Base-by-base conservation (phyloP, 352 stramenopile species). In the Phytophthora citrophthora region DNA sequence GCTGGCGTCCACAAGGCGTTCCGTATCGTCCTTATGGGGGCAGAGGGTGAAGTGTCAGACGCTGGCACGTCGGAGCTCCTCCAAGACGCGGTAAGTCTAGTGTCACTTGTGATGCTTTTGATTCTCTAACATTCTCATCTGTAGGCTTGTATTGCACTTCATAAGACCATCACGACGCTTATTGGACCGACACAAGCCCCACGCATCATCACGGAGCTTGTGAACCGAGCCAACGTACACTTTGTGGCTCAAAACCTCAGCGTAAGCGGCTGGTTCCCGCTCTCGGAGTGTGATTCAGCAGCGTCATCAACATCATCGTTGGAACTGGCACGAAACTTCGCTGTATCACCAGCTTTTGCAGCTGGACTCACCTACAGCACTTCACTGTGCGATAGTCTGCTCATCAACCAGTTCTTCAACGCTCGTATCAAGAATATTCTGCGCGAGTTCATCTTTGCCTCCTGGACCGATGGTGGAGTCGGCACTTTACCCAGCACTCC, bases 391-490 rank as follows among this genome's bases (percentile, higher is more conserved):
- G 86, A 94, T 59, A 93, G 80, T 23, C 57, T 94, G 15, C 85
- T 94, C 51, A 92, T 94, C 73, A 94, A 94, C 65, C 84, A 93
- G 64, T 93, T 90, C 54, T 94, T 93, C 67, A 94, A 93, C 50
- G 67, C 77, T 40, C 88, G 89, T 57, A 91, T 93, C 79, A 94
- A 91, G 63, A 91, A 83, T 54, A 93, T 94, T 54, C 45, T 94
- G 36, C 78, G 85, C 43, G 86, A 93, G 53, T 92, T 94, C 49
- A 90, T 94, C 61, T 94, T 92, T n/a, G 79, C 83, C 8, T 88
- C 82, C 3, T 90, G 84, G 79, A 89, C 84, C 40, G 83, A 90
- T 40, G 83, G 55, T 20, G 71, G 68, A 0, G 54, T 72, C 0
- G 61, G 56, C 7, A 72, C 61, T 20, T 24, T 71, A 3, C 54